phyloP scores from a whole-genome alignment of 2,329 filamentous ascomycete genomes.

The Phoma sp. region DNA sequence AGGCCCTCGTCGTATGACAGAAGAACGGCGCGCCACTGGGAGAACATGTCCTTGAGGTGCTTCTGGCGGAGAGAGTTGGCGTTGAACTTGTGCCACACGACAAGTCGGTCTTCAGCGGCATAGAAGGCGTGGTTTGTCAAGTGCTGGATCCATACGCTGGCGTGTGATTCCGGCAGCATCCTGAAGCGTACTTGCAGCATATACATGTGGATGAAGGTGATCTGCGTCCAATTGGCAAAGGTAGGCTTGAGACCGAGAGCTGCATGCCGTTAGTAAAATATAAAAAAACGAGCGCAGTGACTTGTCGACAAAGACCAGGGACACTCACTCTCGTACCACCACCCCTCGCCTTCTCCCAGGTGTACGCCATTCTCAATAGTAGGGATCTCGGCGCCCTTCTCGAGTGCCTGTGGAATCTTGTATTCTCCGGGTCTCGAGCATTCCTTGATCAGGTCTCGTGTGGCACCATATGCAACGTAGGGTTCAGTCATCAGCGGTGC shows the following conservation, averaged over 20 bases:
- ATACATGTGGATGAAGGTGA: conserved; percentile 97
- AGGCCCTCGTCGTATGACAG: conserved; percentile 86
- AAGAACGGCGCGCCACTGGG: conserved; percentile 89
- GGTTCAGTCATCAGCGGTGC: conserved; percentile 58
- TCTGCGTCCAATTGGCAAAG: conserved; percentile 94
- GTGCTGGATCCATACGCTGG: conserved; percentile 84
- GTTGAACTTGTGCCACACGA: conserved; percentile 74
- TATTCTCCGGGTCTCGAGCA: conserved; percentile 80
- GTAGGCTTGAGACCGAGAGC: conserved; percentile 82
- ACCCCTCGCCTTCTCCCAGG: conserved; percentile 74
- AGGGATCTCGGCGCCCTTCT: conserved; percentile 71
- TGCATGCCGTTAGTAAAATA: conserved; percentile 49
- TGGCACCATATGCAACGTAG: conserved; percentile 81
- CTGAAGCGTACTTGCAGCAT: conserved; percentile 84
- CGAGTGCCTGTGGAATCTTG: conserved; percentile 71
- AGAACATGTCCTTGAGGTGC: conserved; percentile 84
- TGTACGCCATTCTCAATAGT: conserved; percentile 82
- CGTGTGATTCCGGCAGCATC: conserved; percentile 73
- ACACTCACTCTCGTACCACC: conserved; percentile 80
- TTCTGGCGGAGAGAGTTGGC: conserved; percentile 64
- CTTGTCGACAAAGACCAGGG: background rate
- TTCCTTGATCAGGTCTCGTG: conserved; percentile 78
- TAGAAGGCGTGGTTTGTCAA: conserved; percentile 96
- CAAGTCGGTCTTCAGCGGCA: conserved; percentile 84
- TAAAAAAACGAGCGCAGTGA: background rate